Evolutionary conservation across 139 green algal species (phyloP), one percentile per base, ranked within the genome.

Genomic region (Coelastrella sp.): DNA sequence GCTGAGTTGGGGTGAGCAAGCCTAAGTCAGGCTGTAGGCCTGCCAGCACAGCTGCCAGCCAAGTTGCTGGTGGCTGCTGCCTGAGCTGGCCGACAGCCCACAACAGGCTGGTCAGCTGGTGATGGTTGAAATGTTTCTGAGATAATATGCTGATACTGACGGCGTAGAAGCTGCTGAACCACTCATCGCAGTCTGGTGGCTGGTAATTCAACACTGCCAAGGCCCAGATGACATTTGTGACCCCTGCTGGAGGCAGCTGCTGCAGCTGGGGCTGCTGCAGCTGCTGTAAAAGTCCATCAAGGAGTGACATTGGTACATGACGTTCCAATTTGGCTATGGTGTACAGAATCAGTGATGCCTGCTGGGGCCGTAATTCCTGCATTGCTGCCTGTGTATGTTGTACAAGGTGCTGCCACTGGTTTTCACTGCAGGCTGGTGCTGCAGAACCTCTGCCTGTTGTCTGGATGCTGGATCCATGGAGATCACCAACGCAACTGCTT

Each of bases 221-320:
- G 7, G 85, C 56, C 85, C 85, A 89, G 14, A 89, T 7, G 8
- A 56, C n/a, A 49, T 89, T 89, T 14, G 72, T 76, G n/a, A 89
- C 57, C 6, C 56, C 85, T 20, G 73, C 57, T 27, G 82, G 27
- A n/a, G 63, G 65, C 65, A 87, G 82, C 85, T 83, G 70, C 20
- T 70, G 20, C 72, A 89, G 59, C 85, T 89, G 85, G 12, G 9
- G 22, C 22, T 81, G 76, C 73, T 74, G 89, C 58, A 76, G 49
- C 68, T 68, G 82, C 49, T 57, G 68, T 49, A 59, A 56, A 9
- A 91, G 78, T 7, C 61, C 88, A 35, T 57, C 22, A 65, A 72
- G 68, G 59, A 91, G 22, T 35, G 11, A 22, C 9, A n/a, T 15
- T 66, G 59, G 59, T 7, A 15, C 25, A 7, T n/a, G 57, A 9